A percentile compares a stretch with the other conserved stretches of the same genome.
phyloP scores from a whole-genome alignment of 73 alveolate genomes.

The Paramecium sexaurelia region DNA sequence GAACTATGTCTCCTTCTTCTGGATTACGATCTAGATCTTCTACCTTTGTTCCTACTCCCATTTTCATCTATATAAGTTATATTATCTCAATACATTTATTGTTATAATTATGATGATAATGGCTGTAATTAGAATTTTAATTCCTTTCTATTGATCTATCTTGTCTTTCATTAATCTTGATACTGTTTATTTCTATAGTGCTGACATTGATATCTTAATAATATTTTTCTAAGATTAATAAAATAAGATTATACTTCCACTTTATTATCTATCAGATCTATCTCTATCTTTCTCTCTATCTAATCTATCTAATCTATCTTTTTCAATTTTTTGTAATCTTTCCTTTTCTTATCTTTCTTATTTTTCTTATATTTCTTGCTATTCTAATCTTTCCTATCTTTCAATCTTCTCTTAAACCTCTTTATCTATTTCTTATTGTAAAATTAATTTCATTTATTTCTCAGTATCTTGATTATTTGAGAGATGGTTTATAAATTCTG shows the following conservation, averaged over 20 bases:
- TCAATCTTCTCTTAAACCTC: background rate
- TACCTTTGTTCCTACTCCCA: background rate
- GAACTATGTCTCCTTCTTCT: slow-evolving; percentile 29
- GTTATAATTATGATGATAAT: slow-evolving; percentile 19
- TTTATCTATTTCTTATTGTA: background rate
- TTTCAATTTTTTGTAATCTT: background rate
- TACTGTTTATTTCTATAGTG: background rate
- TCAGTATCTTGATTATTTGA: background rate
- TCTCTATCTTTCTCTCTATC: background rate
- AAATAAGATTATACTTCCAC: background rate
- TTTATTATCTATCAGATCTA: background rate
- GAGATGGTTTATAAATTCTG: background rate
- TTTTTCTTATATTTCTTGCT: background rate
- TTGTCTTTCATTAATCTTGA: background rate
- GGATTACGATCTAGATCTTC: slow-evolving; percentile 20
- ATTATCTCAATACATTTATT: background rate
- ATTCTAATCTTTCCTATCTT: background rate
- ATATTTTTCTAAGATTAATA: background rate
- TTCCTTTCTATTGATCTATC: background rate
- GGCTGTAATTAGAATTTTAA: background rate
- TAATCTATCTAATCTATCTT: background rate
- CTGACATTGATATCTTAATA: background rate
- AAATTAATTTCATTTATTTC: background rate
- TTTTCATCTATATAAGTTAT: background rate
- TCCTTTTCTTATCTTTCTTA: background rate